A percentile compares a stretch with the other conserved stretches of the same genome.
phyloP scores from a whole-genome alignment of 2,329 filamentous ascomycete genomes.

The Colletotrichum sp. region DNA sequence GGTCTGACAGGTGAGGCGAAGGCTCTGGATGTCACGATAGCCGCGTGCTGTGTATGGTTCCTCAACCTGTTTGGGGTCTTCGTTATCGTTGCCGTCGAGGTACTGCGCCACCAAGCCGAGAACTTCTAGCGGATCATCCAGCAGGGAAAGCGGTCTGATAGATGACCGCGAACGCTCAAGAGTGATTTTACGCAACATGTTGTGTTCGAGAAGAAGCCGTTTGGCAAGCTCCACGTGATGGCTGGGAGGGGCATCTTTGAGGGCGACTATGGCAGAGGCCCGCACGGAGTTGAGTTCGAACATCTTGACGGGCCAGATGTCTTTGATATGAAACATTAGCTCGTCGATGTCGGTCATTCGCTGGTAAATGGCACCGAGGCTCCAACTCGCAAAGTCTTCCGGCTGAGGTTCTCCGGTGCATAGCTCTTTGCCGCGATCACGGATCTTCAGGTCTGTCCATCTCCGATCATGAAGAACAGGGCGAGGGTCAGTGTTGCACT shows the following conservation, averaged over 20 bases:
- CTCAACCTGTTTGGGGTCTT: neutral
- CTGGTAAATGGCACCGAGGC: neutral
- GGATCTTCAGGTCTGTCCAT: fast-evolving
- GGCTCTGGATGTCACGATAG: fast-evolving
- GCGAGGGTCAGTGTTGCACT: neutral
- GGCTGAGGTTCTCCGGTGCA: neutral
- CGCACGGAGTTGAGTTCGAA: neutral
- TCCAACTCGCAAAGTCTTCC: fast-evolving
- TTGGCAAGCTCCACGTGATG: neutral
- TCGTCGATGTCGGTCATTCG: neutral
- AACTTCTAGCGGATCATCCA: neutral
- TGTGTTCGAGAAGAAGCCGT: fast-evolving
- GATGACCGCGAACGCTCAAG: fast-evolving
- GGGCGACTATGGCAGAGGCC: neutral
- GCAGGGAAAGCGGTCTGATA: neutral
- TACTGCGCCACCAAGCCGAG: neutral
- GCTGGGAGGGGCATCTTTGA: neutral
- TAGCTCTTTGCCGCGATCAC: neutral
- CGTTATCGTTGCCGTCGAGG: fast-evolving
- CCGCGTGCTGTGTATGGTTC: no score
- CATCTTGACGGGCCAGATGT: neutral
- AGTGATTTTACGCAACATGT: fast-evolving
- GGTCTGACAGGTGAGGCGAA: neutral
- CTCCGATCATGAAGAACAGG: neutral
- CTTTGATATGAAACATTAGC: neutral